These are phyloP conservation scores for Yamadazyma buinensis DNA, from an alignment of 1,139 yeast genomes.

Conservation along the genomic window DNA sequence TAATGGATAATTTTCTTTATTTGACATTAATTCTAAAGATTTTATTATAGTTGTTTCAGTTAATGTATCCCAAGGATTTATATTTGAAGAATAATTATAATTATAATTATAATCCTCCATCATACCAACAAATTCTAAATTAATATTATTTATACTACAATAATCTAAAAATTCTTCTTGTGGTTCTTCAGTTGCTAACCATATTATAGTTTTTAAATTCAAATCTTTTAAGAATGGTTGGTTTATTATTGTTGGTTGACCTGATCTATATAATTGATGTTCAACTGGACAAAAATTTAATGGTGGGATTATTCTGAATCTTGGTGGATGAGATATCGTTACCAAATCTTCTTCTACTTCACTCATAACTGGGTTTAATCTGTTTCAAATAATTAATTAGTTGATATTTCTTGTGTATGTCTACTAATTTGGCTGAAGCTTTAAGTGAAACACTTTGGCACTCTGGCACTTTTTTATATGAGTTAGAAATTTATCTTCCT, in stretches of 20 bases:
- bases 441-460: too few species aligned
- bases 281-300: constrained; percentile 94
- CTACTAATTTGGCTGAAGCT: too few species aligned
- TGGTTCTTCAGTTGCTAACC: constrained; percentile 97
- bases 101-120: constrained; percentile 49
- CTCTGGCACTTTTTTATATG: too few species aligned
- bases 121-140: constrained; percentile 61
- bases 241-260: constrained; percentile 95
- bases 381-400: too few species aligned
- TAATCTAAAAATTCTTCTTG: constrained; percentile 81
- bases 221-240: constrained; percentile 78
- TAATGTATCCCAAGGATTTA: constrained; percentile 94
- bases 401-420: too few species aligned
- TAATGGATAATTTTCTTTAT: constrained; percentile 73
- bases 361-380: too few species aligned
- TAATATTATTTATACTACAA: constrained; percentile 67
- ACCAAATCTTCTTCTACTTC: neutral
- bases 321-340: constrained; percentile 42
- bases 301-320: constrained; percentile 80
- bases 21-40: constrained; percentile 72
- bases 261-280: constrained; percentile 77
- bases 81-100: constrained; percentile 15
- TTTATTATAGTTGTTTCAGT: constrained; percentile 76
- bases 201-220: constrained; percentile 72
- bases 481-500: too few species aligned